A percentile compares a stretch with the other conserved stretches of the same genome.
phyloP scores from a whole-genome alignment of 2,329 filamentous ascomycete species.

The Lecanicillium sp. region DNA sequence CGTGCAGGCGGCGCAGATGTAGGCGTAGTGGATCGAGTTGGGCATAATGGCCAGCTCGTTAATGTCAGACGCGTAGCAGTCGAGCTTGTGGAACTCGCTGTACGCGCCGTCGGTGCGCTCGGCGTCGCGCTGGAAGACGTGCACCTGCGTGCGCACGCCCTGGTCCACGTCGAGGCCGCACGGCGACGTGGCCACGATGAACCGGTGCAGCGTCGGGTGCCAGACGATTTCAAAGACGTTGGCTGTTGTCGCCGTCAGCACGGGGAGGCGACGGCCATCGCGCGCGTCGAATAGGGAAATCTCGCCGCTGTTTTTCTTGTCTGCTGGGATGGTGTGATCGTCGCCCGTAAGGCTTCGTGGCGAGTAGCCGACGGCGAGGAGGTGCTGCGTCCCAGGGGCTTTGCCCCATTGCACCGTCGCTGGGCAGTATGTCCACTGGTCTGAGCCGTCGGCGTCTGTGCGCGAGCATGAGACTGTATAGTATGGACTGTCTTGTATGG shows the following conservation, averaged over 20 bases:
- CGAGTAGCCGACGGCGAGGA: constrained; percentile 56
- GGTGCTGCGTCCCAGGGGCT: constrained; percentile 33
- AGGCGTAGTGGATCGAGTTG: constrained; percentile 41
- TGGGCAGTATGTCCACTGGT: constrained; percentile 55
- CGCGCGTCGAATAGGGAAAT: constrained; percentile 51
- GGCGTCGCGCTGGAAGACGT: constrained; percentile 37
- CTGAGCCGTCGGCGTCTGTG: constrained; percentile 24
- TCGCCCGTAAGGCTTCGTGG: constrained; percentile 45
- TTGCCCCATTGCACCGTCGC: constrained; percentile 57
- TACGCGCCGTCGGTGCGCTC: constrained; percentile 21
- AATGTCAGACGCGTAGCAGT: constrained; percentile 53
- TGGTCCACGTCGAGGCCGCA: constrained; percentile 35
- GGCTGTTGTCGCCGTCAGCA: constrained; percentile 43
- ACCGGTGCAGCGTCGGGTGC: constrained; percentile 48
- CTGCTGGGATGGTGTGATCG: constrained; percentile 51
- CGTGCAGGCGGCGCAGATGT: constrained; percentile 54
- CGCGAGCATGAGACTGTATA: constrained; percentile 33
- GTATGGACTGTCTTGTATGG: constrained; percentile 29
- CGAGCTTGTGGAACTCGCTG: constrained; percentile 43
- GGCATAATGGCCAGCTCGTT: constrained; percentile 55
- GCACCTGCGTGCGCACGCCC: constrained; percentile 46
- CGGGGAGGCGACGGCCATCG: constrained; percentile 33
- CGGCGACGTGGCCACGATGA: constrained; percentile 51
- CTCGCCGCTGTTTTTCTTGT: constrained; percentile 50
- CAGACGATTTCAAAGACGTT: constrained; percentile 60